Conservation (phyloP, 768 basidiomycete species). For the Hemileccinum rubropunctum region DNA sequence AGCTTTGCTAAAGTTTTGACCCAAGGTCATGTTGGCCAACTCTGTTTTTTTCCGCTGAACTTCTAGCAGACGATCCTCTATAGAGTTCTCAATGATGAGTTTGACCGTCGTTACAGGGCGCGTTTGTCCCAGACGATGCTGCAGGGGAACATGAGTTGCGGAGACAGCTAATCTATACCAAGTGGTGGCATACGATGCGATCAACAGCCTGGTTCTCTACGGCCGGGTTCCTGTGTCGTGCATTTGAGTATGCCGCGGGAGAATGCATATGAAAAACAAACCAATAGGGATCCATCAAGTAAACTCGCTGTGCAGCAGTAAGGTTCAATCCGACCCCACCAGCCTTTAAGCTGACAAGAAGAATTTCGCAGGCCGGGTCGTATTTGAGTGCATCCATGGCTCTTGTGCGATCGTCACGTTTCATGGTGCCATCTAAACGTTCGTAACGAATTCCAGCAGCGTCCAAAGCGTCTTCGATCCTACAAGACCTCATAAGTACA, state of each 20-base stretch:
- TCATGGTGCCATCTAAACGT: slow-evolving; percentile 97
- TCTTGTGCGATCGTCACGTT: slow-evolving; percentile 85
- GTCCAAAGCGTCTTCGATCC: slow-evolving; percentile 88
- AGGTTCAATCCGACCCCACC: slow-evolving; percentile 97
- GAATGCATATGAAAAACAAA: slow-evolving; percentile 26
- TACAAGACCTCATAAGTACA: slow-evolving; percentile 26
- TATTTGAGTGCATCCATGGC: slow-evolving; percentile 92
- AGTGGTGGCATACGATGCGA: slow-evolving; percentile 70
- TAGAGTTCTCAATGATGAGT: slow-evolving; percentile 90
- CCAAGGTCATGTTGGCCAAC: slow-evolving; percentile 91
- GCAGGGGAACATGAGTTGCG: slow-evolving; percentile 2
- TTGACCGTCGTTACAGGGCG: slow-evolving; percentile 89
- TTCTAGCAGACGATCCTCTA: slow-evolving; percentile 88
- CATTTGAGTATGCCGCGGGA: background rate
- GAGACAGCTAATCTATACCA: background rate
- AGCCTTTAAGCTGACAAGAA: slow-evolving; percentile 93
- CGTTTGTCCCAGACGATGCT: slow-evolving; percentile 97
- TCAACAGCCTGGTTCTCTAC: slow-evolving; percentile 98
- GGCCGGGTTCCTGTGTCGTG: slow-evolving; percentile 76
- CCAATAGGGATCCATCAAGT: slow-evolving; percentile 98
- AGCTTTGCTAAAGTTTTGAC: slow-evolving; percentile 80
- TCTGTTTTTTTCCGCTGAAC: slow-evolving; percentile 95
- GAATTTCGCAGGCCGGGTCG: slow-evolving; percentile 88
- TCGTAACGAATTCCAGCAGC: slow-evolving; percentile 82
- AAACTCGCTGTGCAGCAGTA: slow-evolving; percentile 90